Base-by-base conservation (phyloP, 108 stramenopile species). In the Cyclostephanos invisitatus region DNA sequence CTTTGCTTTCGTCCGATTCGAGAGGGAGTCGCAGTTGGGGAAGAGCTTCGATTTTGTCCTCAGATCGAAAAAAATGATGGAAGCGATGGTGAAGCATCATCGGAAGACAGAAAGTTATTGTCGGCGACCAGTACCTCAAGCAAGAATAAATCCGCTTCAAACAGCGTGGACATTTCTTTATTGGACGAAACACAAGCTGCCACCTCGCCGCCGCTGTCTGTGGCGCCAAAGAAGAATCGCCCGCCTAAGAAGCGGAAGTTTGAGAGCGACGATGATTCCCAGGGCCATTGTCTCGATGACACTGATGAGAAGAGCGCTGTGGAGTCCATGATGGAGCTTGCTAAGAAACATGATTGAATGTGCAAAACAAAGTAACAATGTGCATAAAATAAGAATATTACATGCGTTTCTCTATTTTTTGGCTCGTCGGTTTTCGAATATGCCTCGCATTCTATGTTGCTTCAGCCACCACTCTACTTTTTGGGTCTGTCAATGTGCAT, bases 1-100 rank as follows among this genome's bases (percentile, higher is more conserved):
- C 67, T 95, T 21, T 95, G 91, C 68, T 80, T 95, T 38, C 68
- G 93, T n/a, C 91, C 91, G 7, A 82, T 89, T 49, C 80, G 83
- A 29, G 89, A 91, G 67, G 91, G 93, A n/a, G 81, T 70, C 24
- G 77, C 84, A 44, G 86, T 87, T 0, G 85, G 75, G 18, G 84
- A 83, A 70, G 78, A 82, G 2, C 64, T 86, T 10, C 77, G 88
- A 2, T 85, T 91, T 53, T 62, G 65, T 56, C 50, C 83, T 49
- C 62, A 64, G 11, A 20, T 54, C 29, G 57, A 42, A 6, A 24
- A 72, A 17, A 60, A 18, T 32, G 59, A 50, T 24, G 62, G 53
- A 37, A 49, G 54, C 20, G 59, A 61, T 27, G 70, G 49, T 14
- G 7, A 24, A 27, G 37, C 18, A 6, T 56, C 55, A 7, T 71